phyloP scores from a whole-genome alignment of 2,329 filamentous ascomycete species.

The Teratosphaeria pseudoeucalypti region DNA sequence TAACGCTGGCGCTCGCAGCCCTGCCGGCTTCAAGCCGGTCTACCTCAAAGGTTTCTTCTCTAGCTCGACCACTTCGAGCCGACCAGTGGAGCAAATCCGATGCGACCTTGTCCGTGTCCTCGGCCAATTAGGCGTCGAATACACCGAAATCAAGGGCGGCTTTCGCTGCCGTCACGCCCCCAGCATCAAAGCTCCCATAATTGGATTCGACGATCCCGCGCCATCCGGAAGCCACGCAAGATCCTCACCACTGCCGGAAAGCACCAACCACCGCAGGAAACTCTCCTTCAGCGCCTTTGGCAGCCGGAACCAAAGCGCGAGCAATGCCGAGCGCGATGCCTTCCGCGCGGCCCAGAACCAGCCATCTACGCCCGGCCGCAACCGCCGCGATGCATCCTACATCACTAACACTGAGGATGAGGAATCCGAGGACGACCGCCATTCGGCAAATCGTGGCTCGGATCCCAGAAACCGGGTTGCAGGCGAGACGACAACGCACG shows the following conservation, averaged over 20 bases:
- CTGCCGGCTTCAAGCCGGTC: conserved; percentile 82
- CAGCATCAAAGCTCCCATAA: conserved; percentile 64
- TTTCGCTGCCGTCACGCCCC: conserved; percentile 83
- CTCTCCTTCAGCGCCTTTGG: conserved; percentile 74
- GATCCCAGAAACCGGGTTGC: conserved; percentile 43
- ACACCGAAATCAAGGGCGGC: conserved; percentile 82
- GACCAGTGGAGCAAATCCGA: conserved; percentile 75
- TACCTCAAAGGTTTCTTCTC: conserved; percentile 95
- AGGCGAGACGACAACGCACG: conserved; percentile 84
- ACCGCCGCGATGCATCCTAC: not conserved
- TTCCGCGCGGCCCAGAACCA: conserved; percentile 46
- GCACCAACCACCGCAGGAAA: conserved; percentile 54
- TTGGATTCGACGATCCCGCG: conserved; percentile 17
- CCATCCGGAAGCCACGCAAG: conserved; percentile 48
- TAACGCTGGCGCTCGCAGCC: conserved; percentile 41
- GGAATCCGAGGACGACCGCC: conserved; percentile 21
- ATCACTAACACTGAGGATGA: conserved; percentile 35
- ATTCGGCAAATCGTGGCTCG: conserved; percentile 21
- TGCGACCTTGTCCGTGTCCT: conserved; percentile 84
- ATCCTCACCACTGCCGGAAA: conserved; percentile 24
- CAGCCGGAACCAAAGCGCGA: conserved; percentile 31
- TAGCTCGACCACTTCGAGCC: conserved; percentile 90
- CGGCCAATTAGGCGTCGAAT: conserved; percentile 80
- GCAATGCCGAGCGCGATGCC: conserved; percentile 58
- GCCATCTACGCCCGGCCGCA: conserved; percentile 27